Evolutionary conservation across 177 flowering plant species (phyloP), one percentile per base, ranked within the genome.

Genomic region (Vitis hybrid): DNA sequence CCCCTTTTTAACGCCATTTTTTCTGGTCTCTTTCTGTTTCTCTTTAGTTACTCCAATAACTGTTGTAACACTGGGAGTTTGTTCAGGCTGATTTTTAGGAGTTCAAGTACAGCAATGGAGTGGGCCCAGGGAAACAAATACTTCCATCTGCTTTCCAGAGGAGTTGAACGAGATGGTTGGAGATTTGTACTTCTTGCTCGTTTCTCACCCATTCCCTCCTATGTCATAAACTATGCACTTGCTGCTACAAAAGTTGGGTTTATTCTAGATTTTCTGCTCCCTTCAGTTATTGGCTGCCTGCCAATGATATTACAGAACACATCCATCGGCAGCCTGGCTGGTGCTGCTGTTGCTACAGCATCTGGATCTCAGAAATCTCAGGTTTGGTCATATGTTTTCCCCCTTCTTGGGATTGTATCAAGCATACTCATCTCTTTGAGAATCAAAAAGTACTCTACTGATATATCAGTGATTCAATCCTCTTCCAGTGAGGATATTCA

Each of bases 301-400:
- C 98, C 98, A 2, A 95, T 93, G 99, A 95, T 95, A 69, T 72
- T 95, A 52, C 99, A 95, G 82, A 95, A 93, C 77, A 90, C 94
- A 21, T 93, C 99, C 45, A 74, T 95, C 9, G 99, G 97, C 62
- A 95, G 94, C 79, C 93, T 95, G 68, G 97, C 98, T 64, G 85
- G 96, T 74, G 97, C 92, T 62, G 98, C 99, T 22, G 91, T 90
- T 56, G 84, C 91, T 71, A 85, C 97, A 16, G 85, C 92, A 10
- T 81, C 94, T 53, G 88, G 89, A 12, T 78, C 92, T n/a, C 69
- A 79, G 56, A 86, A 83, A 72, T 87, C 93, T 51, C 79, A 81
- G 75, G 64, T 92, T 59, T 81, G 83, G 81, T 91, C 98, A 14
- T 95, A 88, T 70, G 2, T 93, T 18, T 89, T 93, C 48, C 97